phyloP scores from a whole-genome alignment of 75 land plant genomes.

The Azolla pinnata region DNA sequence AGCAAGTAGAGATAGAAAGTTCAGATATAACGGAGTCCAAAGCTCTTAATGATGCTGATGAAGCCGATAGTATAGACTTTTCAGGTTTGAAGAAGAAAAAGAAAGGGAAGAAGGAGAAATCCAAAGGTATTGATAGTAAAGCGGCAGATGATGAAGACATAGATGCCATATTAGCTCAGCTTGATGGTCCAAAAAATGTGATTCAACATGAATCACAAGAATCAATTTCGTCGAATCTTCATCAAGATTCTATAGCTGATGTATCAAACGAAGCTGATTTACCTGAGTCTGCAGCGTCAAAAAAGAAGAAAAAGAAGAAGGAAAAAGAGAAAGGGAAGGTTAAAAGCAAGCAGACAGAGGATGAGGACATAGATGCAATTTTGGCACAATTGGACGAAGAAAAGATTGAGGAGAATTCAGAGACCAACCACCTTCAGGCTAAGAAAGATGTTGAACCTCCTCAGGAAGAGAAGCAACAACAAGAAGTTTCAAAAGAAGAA shows the following conservation, averaged over 20 bases:
- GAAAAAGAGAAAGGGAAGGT: conserved; percentile 81
- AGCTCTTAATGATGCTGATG: too few relatives aligned
- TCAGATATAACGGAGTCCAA: too few relatives aligned
- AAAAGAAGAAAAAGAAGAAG: conserved; percentile 37
- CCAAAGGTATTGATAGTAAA: conserved; percentile 7
- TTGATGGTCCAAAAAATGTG: conserved; percentile 5
- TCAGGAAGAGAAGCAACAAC: conserved; percentile 19
- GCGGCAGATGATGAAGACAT: conserved; percentile 14
- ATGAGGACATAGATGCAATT: conserved; percentile 82
- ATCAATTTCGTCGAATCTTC: neutral
- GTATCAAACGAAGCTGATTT: neutral
- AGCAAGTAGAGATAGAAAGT: too few relatives aligned
- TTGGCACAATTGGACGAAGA: conserved; percentile 64
- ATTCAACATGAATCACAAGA: too few relatives aligned
- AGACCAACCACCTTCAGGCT: neutral
- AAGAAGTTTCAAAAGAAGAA: conserved; percentile 20
- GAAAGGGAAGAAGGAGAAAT: conserved; percentile 11
- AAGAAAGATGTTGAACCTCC: conserved; percentile 11
- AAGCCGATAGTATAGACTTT: neutral
- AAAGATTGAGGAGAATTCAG: conserved; percentile 9
- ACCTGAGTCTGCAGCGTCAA: neutral
- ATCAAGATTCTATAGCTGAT: neutral
- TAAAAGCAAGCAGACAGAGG: conserved; percentile 67
- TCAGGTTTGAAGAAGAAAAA: conserved; percentile 2
- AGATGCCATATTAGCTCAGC: conserved; percentile 20